Conservation (phyloP, 768 basidiomycete genomes). For the Glaciozyma antarctica region DNA sequence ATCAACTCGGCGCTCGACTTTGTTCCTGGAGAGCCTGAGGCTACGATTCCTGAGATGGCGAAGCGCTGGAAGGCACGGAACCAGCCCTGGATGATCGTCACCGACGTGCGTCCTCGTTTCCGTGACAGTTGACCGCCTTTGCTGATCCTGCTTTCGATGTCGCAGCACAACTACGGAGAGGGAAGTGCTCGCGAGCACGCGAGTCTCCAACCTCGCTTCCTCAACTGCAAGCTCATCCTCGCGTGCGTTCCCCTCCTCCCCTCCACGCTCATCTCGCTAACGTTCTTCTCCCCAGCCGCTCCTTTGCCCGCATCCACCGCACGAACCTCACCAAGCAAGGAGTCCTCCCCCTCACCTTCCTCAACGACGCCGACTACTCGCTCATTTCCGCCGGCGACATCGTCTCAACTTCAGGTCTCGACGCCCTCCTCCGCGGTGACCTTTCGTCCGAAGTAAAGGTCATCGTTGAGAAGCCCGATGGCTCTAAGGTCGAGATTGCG, state of each 20-base stretch:
- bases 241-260: slow-evolving; percentile 49
- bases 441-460: slow-evolving; percentile 41
- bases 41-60: slow-evolving; percentile 82
- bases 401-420: slow-evolving; percentile 74
- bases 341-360: slow-evolving; percentile 88
- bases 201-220: slow-evolving; percentile 79
- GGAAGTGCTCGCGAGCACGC: slow-evolving; percentile 97
- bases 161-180: slow-evolving; percentile 72
- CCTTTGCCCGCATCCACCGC: slow-evolving; percentile 92
- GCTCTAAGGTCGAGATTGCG: slow-evolving; percentile 56
- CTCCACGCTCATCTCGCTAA: slow-evolving; percentile 14
- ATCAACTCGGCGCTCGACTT: slow-evolving; percentile 85
- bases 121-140: neutral
- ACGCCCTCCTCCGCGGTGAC: slow-evolving; percentile 47
- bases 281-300: slow-evolving; percentile 46
- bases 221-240: slow-evolving; percentile 35
- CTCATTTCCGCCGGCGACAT: slow-evolving; percentile 68
- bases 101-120: slow-evolving; percentile 49
- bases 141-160: neutral
- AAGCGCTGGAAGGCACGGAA: slow-evolving; percentile 73
- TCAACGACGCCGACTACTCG: slow-evolving; percentile 71
- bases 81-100: slow-evolving; percentile 90
- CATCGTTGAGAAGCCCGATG: slow-evolving; percentile 53
- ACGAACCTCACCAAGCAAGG: slow-evolving; percentile 75
- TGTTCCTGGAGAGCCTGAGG: slow-evolving; percentile 47